Base-by-base conservation (phyloP, 257 asterid species). In the Apocynum venetum region DNA sequence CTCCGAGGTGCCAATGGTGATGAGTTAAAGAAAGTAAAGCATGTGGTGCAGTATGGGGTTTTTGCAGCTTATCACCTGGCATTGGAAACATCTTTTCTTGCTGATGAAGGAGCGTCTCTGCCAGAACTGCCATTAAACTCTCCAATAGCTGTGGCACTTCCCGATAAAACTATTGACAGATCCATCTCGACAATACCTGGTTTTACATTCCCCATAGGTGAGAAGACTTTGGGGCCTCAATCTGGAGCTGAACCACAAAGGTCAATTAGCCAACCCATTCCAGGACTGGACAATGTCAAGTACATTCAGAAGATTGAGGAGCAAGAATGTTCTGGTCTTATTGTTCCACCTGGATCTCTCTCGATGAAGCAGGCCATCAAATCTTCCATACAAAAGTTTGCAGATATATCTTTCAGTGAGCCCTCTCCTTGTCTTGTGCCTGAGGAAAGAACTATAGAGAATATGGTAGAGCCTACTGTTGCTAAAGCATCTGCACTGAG, bases 21-120 rank as follows among this genome's bases (percentile, higher is more conserved):
- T 75, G 99, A 95, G 79, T 83, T 95, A 85, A 93, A 93, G 94
- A 95, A 95, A 85, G 97, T 93, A 80, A 95, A 95, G 84, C 99
- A 91, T 72, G 94, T 93, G 60, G 83, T 95, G 76, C 99, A 91
- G 81, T 95, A 95, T 87, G 97, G 97, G 82, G 81, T 95, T 80
- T 95, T 95, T 64, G 98, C 99, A 0, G 99, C 99, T 78, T 95
- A 95, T 84, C 99, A 95, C 87, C 85, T 95, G 83, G 99, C 97
- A 79, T 77, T 95, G 82, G 99, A 95, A 85, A 95, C 99, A 60
- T 95, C 97, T 77, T 93, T 95, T 86, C 97, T 95, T 76, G 99
- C 98, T 82, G 98, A 95, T 76, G 99, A 95, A 85, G 99, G 99
- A 78, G 98, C 99, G 83, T 88, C 96, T 76, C 81, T 95, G 82